Conservation (phyloP, 495 filamentous ascomycete genomes). For the Podospora comata region DNA sequence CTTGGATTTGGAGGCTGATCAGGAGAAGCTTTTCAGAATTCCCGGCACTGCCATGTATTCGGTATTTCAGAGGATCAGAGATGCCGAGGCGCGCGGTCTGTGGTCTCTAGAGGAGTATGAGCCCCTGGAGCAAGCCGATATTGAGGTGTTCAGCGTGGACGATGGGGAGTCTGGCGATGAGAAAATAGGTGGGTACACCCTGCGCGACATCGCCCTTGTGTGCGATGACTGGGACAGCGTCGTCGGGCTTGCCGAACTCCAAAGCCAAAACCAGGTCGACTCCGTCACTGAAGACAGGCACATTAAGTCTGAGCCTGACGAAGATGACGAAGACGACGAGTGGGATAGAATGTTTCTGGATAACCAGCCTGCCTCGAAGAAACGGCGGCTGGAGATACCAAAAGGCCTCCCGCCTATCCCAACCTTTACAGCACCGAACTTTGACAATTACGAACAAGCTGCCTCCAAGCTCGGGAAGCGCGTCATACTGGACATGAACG, state of each 20-base stretch:
- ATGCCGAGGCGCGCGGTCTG: constrained; percentile 56
- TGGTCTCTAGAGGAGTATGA: constrained; percentile 54
- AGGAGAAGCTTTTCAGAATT: constrained; percentile 74
- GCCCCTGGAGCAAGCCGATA: constrained; percentile 50
- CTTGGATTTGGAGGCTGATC: constrained; percentile 76
- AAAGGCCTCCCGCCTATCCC: constrained; percentile 43
- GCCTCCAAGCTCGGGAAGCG: constrained; percentile 68
- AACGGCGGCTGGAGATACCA: constrained; percentile 34
- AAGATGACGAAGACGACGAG: constrained; percentile 51
- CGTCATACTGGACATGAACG: constrained; percentile 82
- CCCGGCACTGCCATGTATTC: constrained; percentile 46
- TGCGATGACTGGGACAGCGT: constrained; percentile 79
- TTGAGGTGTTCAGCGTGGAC: constrained; percentile 50
- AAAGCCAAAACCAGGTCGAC: constrained; percentile 23
- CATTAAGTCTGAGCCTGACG: constrained; percentile 31
- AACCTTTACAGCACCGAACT: constrained; percentile 40
- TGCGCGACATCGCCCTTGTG: constrained; percentile 71
- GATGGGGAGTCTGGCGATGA: constrained; percentile 60
- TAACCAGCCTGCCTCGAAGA: constrained; percentile 39
- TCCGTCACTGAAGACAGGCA: constrained; percentile 26
- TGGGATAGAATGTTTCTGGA: constrained; percentile 51
- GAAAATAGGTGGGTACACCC: constrained; percentile 62
- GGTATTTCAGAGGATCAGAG: constrained; percentile 50
- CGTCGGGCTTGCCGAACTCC: constrained; percentile 39
- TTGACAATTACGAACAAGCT: constrained; percentile 55